phyloP scores from a whole-genome alignment of 345 rosid genomes.

The Litchi chinensis region DNA sequence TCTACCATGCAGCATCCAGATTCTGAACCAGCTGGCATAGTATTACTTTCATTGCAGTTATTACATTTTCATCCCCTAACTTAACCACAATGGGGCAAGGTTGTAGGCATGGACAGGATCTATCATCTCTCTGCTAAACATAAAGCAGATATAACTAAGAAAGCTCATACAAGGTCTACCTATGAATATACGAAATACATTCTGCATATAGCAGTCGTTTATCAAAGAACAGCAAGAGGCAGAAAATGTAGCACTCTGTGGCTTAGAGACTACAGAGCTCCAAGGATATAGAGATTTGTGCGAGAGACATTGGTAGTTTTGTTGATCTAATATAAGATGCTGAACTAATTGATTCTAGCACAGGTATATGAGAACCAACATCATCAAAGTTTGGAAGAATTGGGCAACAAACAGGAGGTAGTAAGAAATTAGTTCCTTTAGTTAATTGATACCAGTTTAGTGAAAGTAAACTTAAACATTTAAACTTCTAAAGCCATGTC shows the following conservation, averaged over 20 bases:
- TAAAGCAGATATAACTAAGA: neutral
- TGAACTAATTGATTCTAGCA: neutral
- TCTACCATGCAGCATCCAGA: neutral
- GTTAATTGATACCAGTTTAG: constrained; percentile 5
- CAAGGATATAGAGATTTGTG: neutral
- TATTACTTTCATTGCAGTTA: neutral
- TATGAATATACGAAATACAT: neutral
- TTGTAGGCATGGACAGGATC: neutral
- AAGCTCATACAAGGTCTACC: neutral
- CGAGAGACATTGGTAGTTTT: neutral
- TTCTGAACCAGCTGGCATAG: neutral
- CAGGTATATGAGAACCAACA: neutral
- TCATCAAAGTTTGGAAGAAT: neutral
- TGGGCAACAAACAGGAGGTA: neutral
- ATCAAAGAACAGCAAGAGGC: neutral
- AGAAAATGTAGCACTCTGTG: neutral
- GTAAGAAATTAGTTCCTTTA: neutral
- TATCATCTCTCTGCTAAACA: neutral
- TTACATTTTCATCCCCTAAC: neutral
- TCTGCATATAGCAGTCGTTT: neutral
- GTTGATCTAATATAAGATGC: neutral
- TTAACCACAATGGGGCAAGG: neutral
- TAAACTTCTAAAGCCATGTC: neutral
- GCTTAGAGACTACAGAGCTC: neutral
- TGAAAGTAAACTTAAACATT: neutral